Evolutionary conservation across 495 filamentous ascomycete genomes (phyloP).

Genomic region (Neurospora sp.): DNA sequence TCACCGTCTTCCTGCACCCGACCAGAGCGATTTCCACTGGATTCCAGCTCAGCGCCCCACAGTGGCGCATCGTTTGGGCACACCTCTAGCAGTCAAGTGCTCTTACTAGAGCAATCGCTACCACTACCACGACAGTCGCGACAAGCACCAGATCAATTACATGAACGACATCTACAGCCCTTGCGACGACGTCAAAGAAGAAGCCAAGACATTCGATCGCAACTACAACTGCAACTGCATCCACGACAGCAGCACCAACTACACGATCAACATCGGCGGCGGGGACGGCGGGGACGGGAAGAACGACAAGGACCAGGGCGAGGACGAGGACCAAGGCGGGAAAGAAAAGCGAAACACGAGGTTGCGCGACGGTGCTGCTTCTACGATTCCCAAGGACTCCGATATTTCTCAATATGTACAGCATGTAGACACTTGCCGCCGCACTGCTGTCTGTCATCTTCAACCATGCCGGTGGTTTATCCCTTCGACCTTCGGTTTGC

Average conservation of each 20-base stretch:
- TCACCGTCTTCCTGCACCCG: neutral
- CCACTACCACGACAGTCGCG: neutral
- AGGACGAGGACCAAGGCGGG: neutral
- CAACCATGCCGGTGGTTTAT: conserved; percentile 11
- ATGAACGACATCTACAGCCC: neutral
- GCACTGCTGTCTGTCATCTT: neutral
- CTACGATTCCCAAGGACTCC: neutral
- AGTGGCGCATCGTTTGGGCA: neutral
- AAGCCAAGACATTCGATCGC: neutral
- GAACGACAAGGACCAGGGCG: neutral
- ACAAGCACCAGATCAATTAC: neutral
- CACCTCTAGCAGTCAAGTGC: neutral
- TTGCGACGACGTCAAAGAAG: neutral
- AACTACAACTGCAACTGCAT: neutral
- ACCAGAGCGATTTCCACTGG: neutral
- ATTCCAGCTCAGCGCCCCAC: neutral
- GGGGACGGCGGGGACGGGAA: neutral
- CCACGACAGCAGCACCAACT: neutral
- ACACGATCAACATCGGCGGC: neutral
- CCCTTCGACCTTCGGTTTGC: neutral
- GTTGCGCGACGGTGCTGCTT: neutral
- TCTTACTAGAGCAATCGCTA: neutral
- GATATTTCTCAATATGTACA: conserved; percentile 9
- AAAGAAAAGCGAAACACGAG: neutral
- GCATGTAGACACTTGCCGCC: conserved; percentile 5